Conservation (phyloP, 441 rosid species). For the Euphorbia schlechtendalii region DNA sequence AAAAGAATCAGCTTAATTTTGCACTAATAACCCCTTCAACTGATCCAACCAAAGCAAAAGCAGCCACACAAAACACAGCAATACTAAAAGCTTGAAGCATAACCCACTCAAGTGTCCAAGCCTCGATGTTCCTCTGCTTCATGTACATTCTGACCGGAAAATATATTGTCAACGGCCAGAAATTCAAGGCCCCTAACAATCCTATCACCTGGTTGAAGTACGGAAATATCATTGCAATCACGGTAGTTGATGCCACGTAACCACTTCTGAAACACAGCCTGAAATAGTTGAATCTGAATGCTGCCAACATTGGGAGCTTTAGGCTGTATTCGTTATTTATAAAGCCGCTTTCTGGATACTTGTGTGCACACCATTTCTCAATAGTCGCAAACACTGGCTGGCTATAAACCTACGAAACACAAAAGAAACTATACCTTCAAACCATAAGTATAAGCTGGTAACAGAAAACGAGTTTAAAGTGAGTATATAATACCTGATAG, state of each 20-base stretch:
- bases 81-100: conserved; percentile 26
- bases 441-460: neutral
- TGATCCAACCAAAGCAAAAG: conserved; percentile 31
- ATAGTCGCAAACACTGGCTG: conserved; percentile 37
- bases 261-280: conserved; percentile 32
- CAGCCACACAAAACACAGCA: conserved; percentile 19
- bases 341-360: conserved; percentile 27
- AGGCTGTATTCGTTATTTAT: conserved; percentile 16
- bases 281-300: conserved; percentile 25
- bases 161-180: conserved; percentile 42
- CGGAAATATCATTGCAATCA: conserved; percentile 36
- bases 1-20: conserved; percentile 21
- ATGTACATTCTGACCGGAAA: conserved; percentile 49
- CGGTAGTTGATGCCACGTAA: conserved; percentile 30
- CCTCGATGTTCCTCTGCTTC: conserved; percentile 32
- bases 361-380: conserved; percentile 32
- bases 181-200: conserved; percentile 36
- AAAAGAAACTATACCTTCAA: neutral
- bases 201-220: conserved; percentile 55
- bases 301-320: conserved; percentile 24
- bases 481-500: conserved; percentile 37
- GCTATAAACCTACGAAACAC: conserved; percentile 26
- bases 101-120: conserved; percentile 43
- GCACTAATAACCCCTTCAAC: conserved; percentile 32
- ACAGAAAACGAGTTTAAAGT: neutral